phyloP scores from a whole-genome alignment of 805 yeast genomes.

The Wickerhamiella allomyrinae region DNA sequence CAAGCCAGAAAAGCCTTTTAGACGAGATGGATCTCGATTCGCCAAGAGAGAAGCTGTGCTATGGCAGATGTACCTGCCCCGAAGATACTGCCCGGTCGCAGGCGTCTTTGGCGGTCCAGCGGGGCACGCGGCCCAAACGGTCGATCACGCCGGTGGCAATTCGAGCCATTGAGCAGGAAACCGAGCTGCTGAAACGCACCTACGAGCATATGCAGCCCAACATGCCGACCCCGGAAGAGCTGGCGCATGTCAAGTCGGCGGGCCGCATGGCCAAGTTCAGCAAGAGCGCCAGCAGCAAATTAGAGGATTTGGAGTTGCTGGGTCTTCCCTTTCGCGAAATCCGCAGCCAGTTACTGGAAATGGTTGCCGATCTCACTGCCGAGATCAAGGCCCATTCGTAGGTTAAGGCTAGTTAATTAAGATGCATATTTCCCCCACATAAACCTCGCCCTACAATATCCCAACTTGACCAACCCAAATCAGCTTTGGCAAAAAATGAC shows the following conservation, averaged over 20 bases:
- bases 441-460: background rate
- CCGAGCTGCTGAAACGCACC: background rate
- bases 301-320: background rate
- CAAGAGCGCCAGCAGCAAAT: background rate
- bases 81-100: background rate
- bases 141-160: background rate
- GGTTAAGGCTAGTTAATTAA: background rate
- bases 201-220: constrained; percentile 2
- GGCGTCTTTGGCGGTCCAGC: background rate
- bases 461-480: too few species aligned
- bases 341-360: background rate
- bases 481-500: constrained; percentile 2
- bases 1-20: background rate
- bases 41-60: background rate
- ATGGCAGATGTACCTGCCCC: background rate
- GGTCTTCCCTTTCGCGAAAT: background rate
- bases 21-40: background rate
- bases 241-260: background rate
- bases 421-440: background rate
- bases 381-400: background rate
- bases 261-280: background rate
- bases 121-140: background rate
- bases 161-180: background rate
- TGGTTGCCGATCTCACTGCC: background rate
- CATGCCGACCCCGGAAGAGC: background rate